A percentile compares a stretch with the other conserved stretches of the same genome.
phyloP scores from a whole-genome alignment of 768 basidiomycete species.

The Amanita jacksonii region DNA sequence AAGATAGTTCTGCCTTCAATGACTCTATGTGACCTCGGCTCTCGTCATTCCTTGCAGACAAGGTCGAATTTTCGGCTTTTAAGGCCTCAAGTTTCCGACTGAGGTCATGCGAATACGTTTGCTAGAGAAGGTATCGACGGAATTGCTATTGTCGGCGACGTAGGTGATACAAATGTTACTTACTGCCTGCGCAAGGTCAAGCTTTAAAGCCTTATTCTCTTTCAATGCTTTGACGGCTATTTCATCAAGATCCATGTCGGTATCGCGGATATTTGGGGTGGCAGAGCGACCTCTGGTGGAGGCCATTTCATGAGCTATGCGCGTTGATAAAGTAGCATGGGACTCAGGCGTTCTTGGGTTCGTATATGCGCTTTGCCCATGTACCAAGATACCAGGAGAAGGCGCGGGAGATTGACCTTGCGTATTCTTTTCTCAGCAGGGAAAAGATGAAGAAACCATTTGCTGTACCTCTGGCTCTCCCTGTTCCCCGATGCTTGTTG shows the following conservation, averaged over 20 bases:
- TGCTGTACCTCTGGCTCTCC: no score
- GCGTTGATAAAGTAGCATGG: not conserved
- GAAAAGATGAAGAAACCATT: no score
- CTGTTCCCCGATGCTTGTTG: no score
- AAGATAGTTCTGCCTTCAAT: conserved; percentile 1
- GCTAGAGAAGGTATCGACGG: not conserved
- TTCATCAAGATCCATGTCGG: not conserved
- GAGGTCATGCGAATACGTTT: not conserved
- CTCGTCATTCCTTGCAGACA: not conserved
- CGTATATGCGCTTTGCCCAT: conserved; percentile 1
- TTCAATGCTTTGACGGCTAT: conserved; percentile 2
- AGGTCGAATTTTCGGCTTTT: not conserved
- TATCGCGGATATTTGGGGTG: not conserved
- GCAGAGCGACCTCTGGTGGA: not conserved
- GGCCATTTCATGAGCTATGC: not conserved
- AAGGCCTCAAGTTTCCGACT: not conserved
- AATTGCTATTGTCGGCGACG: no score
- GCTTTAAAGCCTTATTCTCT: conserved; percentile 3
- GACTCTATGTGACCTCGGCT: not conserved
- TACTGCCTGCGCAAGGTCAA: conserved; percentile 1
- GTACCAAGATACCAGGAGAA: not conserved
- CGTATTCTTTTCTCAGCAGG: no score
- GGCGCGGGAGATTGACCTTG: no score
- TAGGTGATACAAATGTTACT: not conserved
- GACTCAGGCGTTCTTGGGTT: not conserved